Evolutionary conservation across 441 rosid species (phyloP).

Genomic region (Brassica hybrid): DNA sequence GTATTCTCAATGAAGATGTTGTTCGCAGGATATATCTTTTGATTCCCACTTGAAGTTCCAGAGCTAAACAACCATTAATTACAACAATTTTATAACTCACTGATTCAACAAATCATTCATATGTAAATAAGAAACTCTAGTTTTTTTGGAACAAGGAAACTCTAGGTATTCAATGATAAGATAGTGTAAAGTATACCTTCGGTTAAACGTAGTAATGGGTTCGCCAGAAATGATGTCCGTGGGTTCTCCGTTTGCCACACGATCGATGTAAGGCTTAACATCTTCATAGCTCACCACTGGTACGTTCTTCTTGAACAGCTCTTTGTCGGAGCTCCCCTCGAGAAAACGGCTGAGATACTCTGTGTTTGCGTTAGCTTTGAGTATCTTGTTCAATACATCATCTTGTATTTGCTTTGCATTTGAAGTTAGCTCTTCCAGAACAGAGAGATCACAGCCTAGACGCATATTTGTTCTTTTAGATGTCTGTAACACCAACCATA

Average conservation of each 20-base stretch:
- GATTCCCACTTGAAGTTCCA: constrained; percentile 6
- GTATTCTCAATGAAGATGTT: not conserved
- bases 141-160: too few species aligned
- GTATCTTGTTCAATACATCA: not conserved
- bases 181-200: not conserved
- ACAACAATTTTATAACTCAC: not conserved
- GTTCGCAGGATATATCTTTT: not conserved
- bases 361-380: not conserved
- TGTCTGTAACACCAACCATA: too few species aligned
- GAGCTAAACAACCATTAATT: not conserved
- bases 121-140: not conserved
- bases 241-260: not conserved
- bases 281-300: not conserved
- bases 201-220: not conserved
- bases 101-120: not conserved
- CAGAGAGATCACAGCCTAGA: not conserved
- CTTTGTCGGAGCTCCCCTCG: not conserved
- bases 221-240: not conserved
- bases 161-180: too few species aligned
- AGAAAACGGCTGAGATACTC: not conserved
- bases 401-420: not conserved
- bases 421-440: not conserved
- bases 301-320: not conserved
- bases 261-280: not conserved
- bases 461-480: not conserved